phyloP scores from a whole-genome alignment of 768 basidiomycete species.

The Hygrocybe punicea region DNA sequence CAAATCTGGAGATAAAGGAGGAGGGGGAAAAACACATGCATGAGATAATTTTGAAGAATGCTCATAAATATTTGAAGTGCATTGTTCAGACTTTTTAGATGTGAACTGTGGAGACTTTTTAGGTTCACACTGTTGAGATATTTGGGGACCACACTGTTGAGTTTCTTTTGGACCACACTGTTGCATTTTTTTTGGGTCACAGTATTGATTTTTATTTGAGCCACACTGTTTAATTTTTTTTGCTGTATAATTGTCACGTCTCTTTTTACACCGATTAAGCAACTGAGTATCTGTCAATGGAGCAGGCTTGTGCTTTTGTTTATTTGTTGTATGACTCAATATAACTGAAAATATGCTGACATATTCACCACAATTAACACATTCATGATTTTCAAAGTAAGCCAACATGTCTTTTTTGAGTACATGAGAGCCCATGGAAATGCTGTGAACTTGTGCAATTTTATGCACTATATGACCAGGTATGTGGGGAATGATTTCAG shows the following conservation, averaged over 20 bases:
- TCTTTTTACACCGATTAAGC: constrained; percentile 10
- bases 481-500: not conserved
- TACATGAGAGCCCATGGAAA: not conserved
- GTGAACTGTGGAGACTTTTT: no score
- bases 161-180: no score
- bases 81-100: not conserved
- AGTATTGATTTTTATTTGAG: no score
- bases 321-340: not conserved
- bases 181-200: no score
- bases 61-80: not conserved
- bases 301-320: not conserved
- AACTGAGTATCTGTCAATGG: constrained; percentile 15
- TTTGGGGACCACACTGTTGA: no score
- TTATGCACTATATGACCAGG: not conserved
- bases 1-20: not conserved
- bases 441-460: not conserved
- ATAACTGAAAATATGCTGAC: not conserved
- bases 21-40: constrained; percentile 4
- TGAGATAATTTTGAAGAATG: constrained; percentile 16
- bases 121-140: no score
- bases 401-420: not conserved
- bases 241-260: not conserved
- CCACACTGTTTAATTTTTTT: not conserved
- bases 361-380: not conserved
- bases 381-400: not conserved